A percentile compares a stretch with the other conserved stretches of the same genome.
Conservation (phyloP, 23 red algal species). For the Gracilaria gracilis region DNA sequence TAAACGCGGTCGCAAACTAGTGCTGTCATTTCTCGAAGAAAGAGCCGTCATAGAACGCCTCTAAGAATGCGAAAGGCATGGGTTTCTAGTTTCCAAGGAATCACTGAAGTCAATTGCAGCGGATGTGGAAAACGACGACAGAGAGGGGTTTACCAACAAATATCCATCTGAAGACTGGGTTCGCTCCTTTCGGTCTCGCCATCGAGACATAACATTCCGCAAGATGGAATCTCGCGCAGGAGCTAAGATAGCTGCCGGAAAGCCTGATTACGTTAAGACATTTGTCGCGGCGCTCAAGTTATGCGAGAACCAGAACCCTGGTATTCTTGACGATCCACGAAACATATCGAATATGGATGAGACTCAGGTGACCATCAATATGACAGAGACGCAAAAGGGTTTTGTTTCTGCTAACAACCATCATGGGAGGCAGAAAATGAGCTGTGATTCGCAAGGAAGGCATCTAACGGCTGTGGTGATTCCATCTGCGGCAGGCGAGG, state of each 20-base stretch:
- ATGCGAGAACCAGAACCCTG: neutral
- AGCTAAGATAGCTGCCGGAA: neutral
- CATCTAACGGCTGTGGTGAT: constrained; percentile 17
- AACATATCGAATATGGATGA: constrained; percentile 42
- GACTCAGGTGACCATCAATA: neutral
- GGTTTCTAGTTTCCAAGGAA: too few relatives aligned
- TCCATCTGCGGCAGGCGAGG: neutral
- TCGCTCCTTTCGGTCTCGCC: neutral
- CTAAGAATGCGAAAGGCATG: too few relatives aligned
- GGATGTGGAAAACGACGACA: neutral
- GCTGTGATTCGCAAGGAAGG: neutral
- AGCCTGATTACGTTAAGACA: neutral
- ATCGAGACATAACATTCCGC: neutral
- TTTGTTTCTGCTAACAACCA: neutral
- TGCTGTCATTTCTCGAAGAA: too few relatives aligned
- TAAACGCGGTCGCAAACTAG: too few relatives aligned
- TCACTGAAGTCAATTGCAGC: neutral
- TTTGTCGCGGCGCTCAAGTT: neutral
- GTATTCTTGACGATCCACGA: neutral
- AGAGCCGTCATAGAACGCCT: too few relatives aligned
- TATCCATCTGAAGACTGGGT: constrained; percentile 18
- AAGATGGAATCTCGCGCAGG: neutral
- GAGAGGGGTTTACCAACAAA: neutral
- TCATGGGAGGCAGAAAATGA: neutral
- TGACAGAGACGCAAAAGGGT: neutral